Percentiles rank a stretch among this genome's conserved stretches.
Evolutionary conservation across 108 stramenopile species (phyloP).

Genomic region (Cyclotella cryptica): DNA sequence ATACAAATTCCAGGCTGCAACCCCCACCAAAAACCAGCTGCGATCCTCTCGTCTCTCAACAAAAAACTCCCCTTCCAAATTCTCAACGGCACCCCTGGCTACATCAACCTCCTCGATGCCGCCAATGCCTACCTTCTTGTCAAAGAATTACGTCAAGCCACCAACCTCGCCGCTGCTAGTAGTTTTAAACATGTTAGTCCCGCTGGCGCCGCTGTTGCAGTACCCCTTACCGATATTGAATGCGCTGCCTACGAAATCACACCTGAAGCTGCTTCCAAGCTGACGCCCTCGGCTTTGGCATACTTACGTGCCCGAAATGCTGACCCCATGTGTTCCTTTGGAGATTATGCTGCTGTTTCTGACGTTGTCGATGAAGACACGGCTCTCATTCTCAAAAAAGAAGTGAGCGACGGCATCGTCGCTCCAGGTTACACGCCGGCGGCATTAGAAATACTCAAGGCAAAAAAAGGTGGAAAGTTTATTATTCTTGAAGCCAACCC

Average conservation of each 20-base stretch:
- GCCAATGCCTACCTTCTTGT: slow-evolving; percentile 98
- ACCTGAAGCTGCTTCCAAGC: slow-evolving; percentile 62
- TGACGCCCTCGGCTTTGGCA: slow-evolving; percentile 94
- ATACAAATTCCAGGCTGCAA: slow-evolving; percentile 75
- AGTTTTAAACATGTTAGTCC: slow-evolving; percentile 99
- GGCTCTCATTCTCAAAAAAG: slow-evolving; percentile 93
- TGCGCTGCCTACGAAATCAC: slow-evolving; percentile 90
- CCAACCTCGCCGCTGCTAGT: slow-evolving; percentile 93
- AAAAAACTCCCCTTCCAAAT: slow-evolving; percentile 88
- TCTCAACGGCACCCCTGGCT: slow-evolving; percentile 94
- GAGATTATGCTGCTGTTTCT: slow-evolving; percentile 96
- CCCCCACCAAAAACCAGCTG: slow-evolving; percentile 96
- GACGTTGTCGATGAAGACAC: slow-evolving; percentile 98
- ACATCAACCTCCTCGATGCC: slow-evolving; percentile 97
- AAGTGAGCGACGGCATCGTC: slow-evolving; percentile 98
- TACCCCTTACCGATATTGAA: slow-evolving; percentile 90
- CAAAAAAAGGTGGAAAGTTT: slow-evolving; percentile 98
- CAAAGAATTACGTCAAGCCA: slow-evolving; percentile 89
- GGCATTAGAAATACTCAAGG: slow-evolving; percentile 93
- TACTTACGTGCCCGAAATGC: slow-evolving; percentile 98
- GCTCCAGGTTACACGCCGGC: slow-evolving; percentile 98
- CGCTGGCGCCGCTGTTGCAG: slow-evolving; percentile 97
- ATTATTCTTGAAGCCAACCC: slow-evolving; percentile 94
- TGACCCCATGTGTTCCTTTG: slow-evolving; percentile 99
- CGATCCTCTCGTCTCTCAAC: slow-evolving; percentile 83